These are phyloP conservation scores for Lactarius pseudohatsudake DNA, from an alignment of 768 basidiomycete species.

Conservation along the genomic window DNA sequence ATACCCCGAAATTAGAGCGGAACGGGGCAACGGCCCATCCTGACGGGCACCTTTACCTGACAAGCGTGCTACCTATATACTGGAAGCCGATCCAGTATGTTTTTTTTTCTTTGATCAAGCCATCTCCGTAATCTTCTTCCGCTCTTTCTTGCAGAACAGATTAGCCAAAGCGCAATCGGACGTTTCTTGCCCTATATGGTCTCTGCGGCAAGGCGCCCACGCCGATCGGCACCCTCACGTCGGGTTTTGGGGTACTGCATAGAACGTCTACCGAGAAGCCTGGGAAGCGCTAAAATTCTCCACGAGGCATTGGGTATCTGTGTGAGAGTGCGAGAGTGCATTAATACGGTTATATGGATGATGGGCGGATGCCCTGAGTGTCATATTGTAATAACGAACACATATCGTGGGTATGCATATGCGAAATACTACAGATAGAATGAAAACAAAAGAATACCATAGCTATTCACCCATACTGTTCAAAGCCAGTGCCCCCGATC, in stretches of 20 bases:
- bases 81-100: neutral
- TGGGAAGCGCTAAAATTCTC: slow-evolving; percentile 11
- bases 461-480: slow-evolving; percentile 6
- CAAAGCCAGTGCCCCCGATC: slow-evolving; percentile 19
- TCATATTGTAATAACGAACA: slow-evolving; percentile 12
- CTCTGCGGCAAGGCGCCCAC: slow-evolving; percentile 13
- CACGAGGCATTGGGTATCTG: slow-evolving; percentile 18
- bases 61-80: neutral
- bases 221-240: slow-evolving; percentile 23
- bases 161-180: slow-evolving; percentile 8
- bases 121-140: slow-evolving; percentile 6
- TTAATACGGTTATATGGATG: slow-evolving; percentile 12
- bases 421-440: slow-evolving; percentile 11
- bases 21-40: neutral
- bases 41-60: slow-evolving; percentile 4
- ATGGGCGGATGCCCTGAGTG: slow-evolving; percentile 8
- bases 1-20: neutral
- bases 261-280: slow-evolving; percentile 22
- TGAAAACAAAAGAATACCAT: neutral
- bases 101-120: slow-evolving; percentile 9
- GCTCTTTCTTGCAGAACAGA: neutral
- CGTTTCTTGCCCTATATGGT: neutral
- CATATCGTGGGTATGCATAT: slow-evolving; percentile 19
- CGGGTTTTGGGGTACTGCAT: slow-evolving; percentile 25
- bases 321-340: neutral